A percentile compares a stretch with the other conserved stretches of the same genome.
Evolutionary conservation across 192 early-diverging fungal species (phyloP).

Genomic region (Backusella psychrophila): DNA sequence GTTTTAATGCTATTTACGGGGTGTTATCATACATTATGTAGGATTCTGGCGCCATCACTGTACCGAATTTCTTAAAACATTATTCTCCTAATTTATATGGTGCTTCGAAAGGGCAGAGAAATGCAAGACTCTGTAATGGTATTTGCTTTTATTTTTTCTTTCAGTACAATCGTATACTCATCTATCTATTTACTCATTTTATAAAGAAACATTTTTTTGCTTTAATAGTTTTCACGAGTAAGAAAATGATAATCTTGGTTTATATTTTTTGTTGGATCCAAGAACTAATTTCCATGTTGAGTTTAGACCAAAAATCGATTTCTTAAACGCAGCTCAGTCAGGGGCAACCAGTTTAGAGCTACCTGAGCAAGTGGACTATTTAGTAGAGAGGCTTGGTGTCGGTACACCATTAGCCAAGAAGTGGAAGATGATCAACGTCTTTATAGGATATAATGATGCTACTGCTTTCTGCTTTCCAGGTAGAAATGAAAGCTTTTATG

Average conservation of each 20-base stretch:
- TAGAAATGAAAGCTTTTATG: not conserved
- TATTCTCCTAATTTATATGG: conserved; percentile 45
- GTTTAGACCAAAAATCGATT: not conserved
- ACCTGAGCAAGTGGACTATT: conserved; percentile 7
- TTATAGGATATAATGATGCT: conserved; percentile 4
- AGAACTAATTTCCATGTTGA: not conserved
- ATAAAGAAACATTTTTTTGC: conserved; percentile 4
- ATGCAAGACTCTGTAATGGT: not conserved
- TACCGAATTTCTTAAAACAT: conserved; percentile 45
- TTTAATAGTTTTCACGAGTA: conserved; percentile 4
- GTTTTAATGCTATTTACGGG: not conserved
- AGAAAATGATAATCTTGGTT: not conserved
- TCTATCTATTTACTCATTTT: not conserved
- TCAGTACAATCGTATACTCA: not conserved
- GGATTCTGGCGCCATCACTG: conserved; percentile 29
- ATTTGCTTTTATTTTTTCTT: not conserved
- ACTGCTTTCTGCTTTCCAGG: not conserved
- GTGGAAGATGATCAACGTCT: not conserved
- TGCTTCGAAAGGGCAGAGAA: conserved; percentile 33
- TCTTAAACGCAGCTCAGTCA: conserved; percentile 8
- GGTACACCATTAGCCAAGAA: not conserved
- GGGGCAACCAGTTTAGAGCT: conserved; percentile 8
- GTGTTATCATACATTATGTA: conserved; percentile 2
- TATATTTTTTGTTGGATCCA: not conserved
- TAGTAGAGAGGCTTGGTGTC: not conserved